These are phyloP conservation scores for Alternaria triticimaculans DNA, from an alignment of 2,329 filamentous ascomycete species.

Conservation along the genomic window DNA sequence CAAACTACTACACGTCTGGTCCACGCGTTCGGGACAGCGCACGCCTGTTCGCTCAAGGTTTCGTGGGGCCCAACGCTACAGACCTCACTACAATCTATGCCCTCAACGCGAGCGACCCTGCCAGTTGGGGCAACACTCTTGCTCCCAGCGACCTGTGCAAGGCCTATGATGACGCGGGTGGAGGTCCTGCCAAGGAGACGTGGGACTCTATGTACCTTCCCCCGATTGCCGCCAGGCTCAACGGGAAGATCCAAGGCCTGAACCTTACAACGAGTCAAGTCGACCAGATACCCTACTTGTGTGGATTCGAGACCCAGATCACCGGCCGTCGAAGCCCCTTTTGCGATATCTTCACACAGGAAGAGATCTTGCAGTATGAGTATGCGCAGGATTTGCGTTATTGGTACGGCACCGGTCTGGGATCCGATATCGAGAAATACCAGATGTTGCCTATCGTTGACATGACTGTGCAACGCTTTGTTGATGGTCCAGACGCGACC, in stretches of 20 bases:
- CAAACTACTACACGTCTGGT: conserved; percentile 64
- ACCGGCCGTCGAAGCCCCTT: conserved; percentile 65
- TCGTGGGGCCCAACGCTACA: conserved; percentile 63
- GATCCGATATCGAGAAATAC: conserved; percentile 59
- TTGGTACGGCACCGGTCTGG: conserved; percentile 69
- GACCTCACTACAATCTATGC: conserved; percentile 63
- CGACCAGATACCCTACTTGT: conserved; percentile 70
- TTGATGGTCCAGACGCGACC: conserved; percentile 58
- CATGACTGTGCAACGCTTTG: conserved; percentile 60
- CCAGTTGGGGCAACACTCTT: conserved; percentile 66
- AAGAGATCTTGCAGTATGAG: conserved; percentile 69
- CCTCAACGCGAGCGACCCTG: conserved; percentile 63
- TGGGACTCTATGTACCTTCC: conserved; percentile 63
- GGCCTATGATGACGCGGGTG: conserved; percentile 62
- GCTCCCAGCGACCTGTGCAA: conserved; percentile 69
- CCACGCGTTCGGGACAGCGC: conserved; percentile 68
- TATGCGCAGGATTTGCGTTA: conserved; percentile 73
- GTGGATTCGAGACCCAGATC: conserved; percentile 74
- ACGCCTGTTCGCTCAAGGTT: conserved; percentile 66
- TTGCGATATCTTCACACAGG: conserved; percentile 67
- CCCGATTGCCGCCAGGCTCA: conserved; percentile 61
- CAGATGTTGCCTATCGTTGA: conserved; percentile 69
- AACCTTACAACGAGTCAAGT: conserved; percentile 62
- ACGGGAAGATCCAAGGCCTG: conserved; percentile 62
- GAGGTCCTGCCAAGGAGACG: conserved; percentile 53